Base-by-base conservation (phyloP, 805 yeast species). In the Blastobotrys mokoenaii region DNA sequence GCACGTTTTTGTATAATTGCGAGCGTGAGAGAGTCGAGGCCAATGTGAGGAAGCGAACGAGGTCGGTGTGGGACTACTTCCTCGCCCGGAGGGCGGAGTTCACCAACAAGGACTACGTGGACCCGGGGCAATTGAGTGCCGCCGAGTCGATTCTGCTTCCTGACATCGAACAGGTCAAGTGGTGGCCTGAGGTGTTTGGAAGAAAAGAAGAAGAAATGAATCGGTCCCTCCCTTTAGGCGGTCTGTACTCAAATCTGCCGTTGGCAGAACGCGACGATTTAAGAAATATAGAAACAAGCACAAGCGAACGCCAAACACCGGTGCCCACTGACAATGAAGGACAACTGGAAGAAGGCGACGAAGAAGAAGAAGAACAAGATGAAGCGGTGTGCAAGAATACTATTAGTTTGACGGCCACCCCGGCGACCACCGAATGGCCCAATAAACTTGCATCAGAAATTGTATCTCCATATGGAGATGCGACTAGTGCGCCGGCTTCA, bases 21-120 rank as follows among this genome's bases (percentile, higher is more conserved):
- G 96, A 93, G 58, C 61, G 64, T 41, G 95, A 86, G 48, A 65
- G 79, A 45, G 55, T 66, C 6, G 65, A 64, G n/a, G 63, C 69
- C 22, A 60, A 70, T 9, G 62, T 77, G 1, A 60, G 56, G 6
- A 54, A 63, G 2, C 67, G 71, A 10, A 84, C 96, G 0, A 71
- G 84, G 30, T 79, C 90, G 11, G 96, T 84, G 1, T 89, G 97
- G 97, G 95, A 89, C 62, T 89, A 93, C 60, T 90, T 93, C 67
- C 70, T 79, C 45, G 84, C 95, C 4, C 69, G 96, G 18, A 70
- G 71, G 15, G 61, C 61, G 9, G 95, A 89, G 59, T 90, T 89
- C 57, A 64, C 72, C 1, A 84, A 83, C 59, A 62, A 64, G 15
- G 57, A 54, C 2, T 86, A 73, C 56, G 54, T 55, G 4, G 44